Evolutionary conservation across 2,329 filamentous ascomycete species (phyloP), one percentile per base, ranked within the genome.

Genomic region (Phymatotrichopsis omnivora): DNA sequence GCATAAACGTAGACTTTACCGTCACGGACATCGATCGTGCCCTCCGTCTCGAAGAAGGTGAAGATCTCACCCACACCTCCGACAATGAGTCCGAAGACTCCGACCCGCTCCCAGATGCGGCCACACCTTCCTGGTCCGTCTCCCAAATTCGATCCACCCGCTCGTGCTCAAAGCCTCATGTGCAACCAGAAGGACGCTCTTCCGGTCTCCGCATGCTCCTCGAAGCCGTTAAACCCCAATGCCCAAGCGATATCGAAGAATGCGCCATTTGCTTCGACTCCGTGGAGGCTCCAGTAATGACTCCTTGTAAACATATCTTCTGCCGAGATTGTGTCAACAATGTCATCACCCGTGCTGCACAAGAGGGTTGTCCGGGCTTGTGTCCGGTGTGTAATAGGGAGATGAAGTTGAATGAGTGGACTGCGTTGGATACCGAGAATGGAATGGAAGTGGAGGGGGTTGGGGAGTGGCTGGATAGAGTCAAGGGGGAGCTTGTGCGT

Each of bases 281-380:
- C 3, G 68, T 79, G 34, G 64, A 78, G 33, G 66, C 71, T 8
- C 75, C 76, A 0, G 65, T 75, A 38, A 76, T 75, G 30, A 77
- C 75, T 1, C 62, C 64, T 4, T 80, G 76, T 61, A 73, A 76
- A 45, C 76, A 80, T 58, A 74, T 74, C 16, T 80, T 80, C 58
- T 80, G 76, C 57, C 68, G 69, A 38, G 65, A 66, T 4, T 80
- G 76, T 56, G 38, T 51, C n/a, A 30, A 6, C 19, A 37, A 8
- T 14, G 29, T 17, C 41, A 39, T 49, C 12, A 45, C 42, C n/a
- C 14, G 20, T 12, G 10, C 17, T 8, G 45, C 34, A 16, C 40
- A 28, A 14, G 22, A 11, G 10, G 34, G 41, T 7, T 17, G n/a
- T 16, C 16, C 29, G 1, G 8, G 28, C 25, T 11, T 11, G 12